Evolutionary conservation across 2,329 filamentous ascomycete species (phyloP).

Genomic region (Neonectria sp.): DNA sequence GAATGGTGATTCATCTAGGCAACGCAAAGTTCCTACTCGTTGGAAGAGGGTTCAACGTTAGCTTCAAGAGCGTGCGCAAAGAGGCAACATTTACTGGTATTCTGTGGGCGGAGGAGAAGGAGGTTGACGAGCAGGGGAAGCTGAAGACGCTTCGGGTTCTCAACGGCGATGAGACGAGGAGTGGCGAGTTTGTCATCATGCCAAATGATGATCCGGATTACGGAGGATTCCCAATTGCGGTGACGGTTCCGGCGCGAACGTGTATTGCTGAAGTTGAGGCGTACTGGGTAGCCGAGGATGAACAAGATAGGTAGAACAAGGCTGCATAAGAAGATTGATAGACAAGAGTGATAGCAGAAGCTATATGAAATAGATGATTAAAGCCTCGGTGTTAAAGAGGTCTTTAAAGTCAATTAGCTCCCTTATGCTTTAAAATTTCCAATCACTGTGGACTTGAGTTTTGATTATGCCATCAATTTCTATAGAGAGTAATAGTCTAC

Average conservation of each 20-base stretch:
- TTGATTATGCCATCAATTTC: background rate
- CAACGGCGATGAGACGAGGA: conserved; percentile 60
- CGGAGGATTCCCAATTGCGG: conserved; percentile 68
- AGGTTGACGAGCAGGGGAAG: conserved; percentile 51
- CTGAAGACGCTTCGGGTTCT: conserved; percentile 52
- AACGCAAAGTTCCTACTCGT: conserved; percentile 54
- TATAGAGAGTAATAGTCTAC: background rate
- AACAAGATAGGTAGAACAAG: conserved; percentile 40
- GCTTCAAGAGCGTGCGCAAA: conserved; percentile 49
- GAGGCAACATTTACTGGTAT: conserved; percentile 57
- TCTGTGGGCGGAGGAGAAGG: conserved; percentile 55
- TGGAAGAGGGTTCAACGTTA: conserved; percentile 56
- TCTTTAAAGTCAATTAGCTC: background rate
- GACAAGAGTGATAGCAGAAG: too few species aligned
- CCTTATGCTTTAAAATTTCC: background rate
- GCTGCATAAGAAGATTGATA: background rate
- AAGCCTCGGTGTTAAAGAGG: background rate
- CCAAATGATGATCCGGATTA: conserved; percentile 70
- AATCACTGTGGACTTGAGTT: background rate
- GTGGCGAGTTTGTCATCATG: conserved; percentile 67
- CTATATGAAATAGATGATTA: background rate
- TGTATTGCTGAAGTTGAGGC: conserved; percentile 60
- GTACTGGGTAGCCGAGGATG: conserved; percentile 52
- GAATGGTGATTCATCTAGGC: conserved; percentile 57
- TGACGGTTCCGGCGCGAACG: conserved; percentile 68